These are phyloP conservation scores for Oidiodendron maius DNA, from an alignment of 495 filamentous ascomycete species.

Conservation along the genomic window DNA sequence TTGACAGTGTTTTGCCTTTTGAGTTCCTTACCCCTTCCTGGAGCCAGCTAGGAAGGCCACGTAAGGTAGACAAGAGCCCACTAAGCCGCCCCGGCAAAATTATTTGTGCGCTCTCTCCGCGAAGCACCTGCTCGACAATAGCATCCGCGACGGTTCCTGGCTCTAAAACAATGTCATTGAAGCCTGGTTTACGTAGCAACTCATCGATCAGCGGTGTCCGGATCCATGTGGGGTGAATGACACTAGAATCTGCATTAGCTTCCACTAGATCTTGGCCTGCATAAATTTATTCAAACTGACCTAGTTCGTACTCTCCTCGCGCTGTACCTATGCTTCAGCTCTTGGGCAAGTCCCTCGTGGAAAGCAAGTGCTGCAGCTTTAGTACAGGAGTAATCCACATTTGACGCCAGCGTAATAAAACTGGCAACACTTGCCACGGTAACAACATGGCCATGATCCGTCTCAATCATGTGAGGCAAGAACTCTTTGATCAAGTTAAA, in stretches of 20 bases:
- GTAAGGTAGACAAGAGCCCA: background rate
- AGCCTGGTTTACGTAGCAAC: conserved; percentile 16
- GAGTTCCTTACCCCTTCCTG: conserved; percentile 6
- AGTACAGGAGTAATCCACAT: conserved; percentile 60
- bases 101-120: conserved; percentile 47
- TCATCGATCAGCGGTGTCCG: conserved; percentile 7
- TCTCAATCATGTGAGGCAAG: conserved; percentile 54
- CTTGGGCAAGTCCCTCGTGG: conserved; percentile 61
- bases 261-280: background rate
- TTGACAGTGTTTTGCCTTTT: no score
- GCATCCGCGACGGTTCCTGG: conserved; percentile 58
- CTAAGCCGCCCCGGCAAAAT: conserved; percentile 1
- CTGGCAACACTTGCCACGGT: conserved; percentile 59
- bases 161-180: conserved; percentile 45
- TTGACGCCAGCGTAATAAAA: conserved; percentile 50
- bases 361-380: conserved; percentile 62
- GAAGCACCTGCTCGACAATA: conserved; percentile 51
- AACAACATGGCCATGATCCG: conserved; percentile 67
- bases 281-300: conserved; percentile 54
- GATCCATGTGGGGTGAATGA: conserved; percentile 12
- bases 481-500: conserved; percentile 59
- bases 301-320: conserved; percentile 60
- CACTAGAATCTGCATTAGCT: conserved; percentile 18
- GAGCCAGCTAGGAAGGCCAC: conserved; percentile 7
- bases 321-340: conserved; percentile 52